These are phyloP conservation scores for Juncus inflexus DNA, from an alignment of 176 grass and related monocot genomes.

Conservation along the genomic window DNA sequence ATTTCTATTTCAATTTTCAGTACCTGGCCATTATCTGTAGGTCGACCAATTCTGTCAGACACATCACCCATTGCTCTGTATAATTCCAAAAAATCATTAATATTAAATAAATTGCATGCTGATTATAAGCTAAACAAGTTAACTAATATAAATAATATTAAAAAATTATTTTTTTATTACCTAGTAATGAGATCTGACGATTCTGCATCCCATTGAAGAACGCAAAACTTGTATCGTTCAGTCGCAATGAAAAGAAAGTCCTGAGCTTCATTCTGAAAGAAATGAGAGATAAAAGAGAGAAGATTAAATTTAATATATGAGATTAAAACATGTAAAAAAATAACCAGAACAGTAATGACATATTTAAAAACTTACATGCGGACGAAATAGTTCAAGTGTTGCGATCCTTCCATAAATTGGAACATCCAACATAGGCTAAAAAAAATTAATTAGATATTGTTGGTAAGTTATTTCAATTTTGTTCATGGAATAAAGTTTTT, in stretches of 20 bases:
- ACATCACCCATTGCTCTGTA: slow-evolving; percentile 98
- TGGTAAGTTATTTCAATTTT: too few relatives aligned
- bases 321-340: background rate
- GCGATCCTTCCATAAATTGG: slow-evolving; percentile 96
- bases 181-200: slow-evolving; percentile 89
- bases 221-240: slow-evolving; percentile 91
- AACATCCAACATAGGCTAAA: slow-evolving; percentile 94
- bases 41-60: slow-evolving; percentile 97
- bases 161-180: slow-evolving; percentile 36
- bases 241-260: slow-evolving; percentile 95
- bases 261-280: slow-evolving; percentile 76
- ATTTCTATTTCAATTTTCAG: background rate
- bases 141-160: background rate
- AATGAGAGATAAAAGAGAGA: background rate
- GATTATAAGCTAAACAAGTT: slow-evolving; percentile 10
- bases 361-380: slow-evolving; percentile 50
- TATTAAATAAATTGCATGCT: background rate
- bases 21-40: slow-evolving; percentile 98
- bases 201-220: slow-evolving; percentile 92
- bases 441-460: background rate
- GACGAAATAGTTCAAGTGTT: slow-evolving; percentile 87
- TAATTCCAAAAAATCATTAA: slow-evolving; percentile 27
- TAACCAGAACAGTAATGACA: slow-evolving; percentile 4
- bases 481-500: too few relatives aligned
- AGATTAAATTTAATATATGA: slow-evolving; percentile 6